Evolutionary conservation across 768 basidiomycete genomes (phyloP).

Genomic region (Collybia sp.): DNA sequence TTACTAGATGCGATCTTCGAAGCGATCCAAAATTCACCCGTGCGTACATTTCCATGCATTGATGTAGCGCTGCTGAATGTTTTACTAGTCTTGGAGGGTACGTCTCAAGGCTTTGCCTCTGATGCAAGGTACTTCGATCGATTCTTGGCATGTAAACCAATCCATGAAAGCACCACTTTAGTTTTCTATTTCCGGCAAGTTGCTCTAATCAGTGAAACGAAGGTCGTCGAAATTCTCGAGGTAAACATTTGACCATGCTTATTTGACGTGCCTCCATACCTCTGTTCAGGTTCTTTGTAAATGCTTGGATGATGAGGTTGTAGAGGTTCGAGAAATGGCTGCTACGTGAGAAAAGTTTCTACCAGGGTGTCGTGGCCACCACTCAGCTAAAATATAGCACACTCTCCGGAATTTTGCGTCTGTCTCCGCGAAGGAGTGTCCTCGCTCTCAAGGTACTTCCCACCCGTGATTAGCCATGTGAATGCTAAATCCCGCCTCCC

Average conservation of each 20-base stretch:
- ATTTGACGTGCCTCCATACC: not conserved
- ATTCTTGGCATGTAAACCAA: not conserved
- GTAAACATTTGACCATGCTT: constrained; percentile 28
- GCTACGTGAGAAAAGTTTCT: constrained; percentile 51
- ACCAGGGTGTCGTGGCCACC: not conserved
- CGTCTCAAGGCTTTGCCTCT: constrained; percentile 83
- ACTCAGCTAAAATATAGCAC: constrained; percentile 38
- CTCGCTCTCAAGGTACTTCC: constrained; percentile 57
- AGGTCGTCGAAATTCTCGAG: constrained; percentile 78
- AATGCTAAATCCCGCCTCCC: constrained; percentile 1
- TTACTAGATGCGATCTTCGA: constrained; percentile 71
- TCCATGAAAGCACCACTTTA: constrained; percentile 14
- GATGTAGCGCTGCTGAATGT: not conserved
- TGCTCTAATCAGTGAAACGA: constrained; percentile 71
- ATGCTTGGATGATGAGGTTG: constrained; percentile 81
- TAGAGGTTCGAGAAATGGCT: constrained; percentile 89
- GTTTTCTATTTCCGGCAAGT: constrained; percentile 89
- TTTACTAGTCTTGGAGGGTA: constrained; percentile 78
- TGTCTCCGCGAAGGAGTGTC: constrained; percentile 76
- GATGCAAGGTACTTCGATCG: constrained; percentile 53
- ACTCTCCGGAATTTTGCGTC: constrained; percentile 75
- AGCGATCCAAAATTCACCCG: constrained; percentile 72
- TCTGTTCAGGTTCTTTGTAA: constrained; percentile 62
- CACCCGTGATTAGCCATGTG: not conserved
- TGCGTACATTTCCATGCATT: constrained; percentile 24